Base-by-base conservation (phyloP, 1,284 basidiomycete species). In the Rhodotorula sp. region DNA sequence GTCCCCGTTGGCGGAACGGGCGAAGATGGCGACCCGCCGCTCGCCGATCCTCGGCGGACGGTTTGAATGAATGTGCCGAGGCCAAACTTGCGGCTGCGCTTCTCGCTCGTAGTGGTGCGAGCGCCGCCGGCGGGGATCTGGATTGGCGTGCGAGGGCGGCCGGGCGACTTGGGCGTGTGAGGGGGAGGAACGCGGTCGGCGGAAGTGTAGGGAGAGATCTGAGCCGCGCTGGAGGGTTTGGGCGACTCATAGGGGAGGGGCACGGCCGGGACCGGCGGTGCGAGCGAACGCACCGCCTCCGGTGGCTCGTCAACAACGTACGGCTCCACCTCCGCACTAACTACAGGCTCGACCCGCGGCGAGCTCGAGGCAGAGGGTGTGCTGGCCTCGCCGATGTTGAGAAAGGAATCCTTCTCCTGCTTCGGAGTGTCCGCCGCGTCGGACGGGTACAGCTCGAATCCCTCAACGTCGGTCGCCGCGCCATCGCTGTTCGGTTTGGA, bases 1-100 rank as follows among this genome's bases (percentile, higher is more conserved):
- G 46, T 22, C 2, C 25, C 19, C 51, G 27, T 21, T 25, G 8
- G n/a, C 17, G 53, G 10, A 21, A 21, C 29, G 29, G 29, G 19
- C 7, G 13, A 15, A 17, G n/a, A 17, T 10, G 53, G 48, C 25
- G 25, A 12, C 25, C 48, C 17, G 32, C 8, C 53, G 53, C 19
- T 55, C 22, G 34, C 6, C 0, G 53, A 54, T 0, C 29, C 15
- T 17, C 32, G 53, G 1, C 53, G 53, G 19, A 34, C 29, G 32
- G 17, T 55, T 22, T 59, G 36, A 13, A 67, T 32, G 21, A 67
- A 8, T 5, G 25, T n/a, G 22, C 51, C 59, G 53, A 67, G 13
- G 2, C 66, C 59, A 44, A 67, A 67, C 41, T 56, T 61, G 59
- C 44, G 54, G 22, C 39, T 46, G 34, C 59, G 59, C 36, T 44